Evolutionary conservation across 1,284 basidiomycete species (phyloP), one percentile per base, ranked within the genome.

Genomic region (Neolentinus lepideus): DNA sequence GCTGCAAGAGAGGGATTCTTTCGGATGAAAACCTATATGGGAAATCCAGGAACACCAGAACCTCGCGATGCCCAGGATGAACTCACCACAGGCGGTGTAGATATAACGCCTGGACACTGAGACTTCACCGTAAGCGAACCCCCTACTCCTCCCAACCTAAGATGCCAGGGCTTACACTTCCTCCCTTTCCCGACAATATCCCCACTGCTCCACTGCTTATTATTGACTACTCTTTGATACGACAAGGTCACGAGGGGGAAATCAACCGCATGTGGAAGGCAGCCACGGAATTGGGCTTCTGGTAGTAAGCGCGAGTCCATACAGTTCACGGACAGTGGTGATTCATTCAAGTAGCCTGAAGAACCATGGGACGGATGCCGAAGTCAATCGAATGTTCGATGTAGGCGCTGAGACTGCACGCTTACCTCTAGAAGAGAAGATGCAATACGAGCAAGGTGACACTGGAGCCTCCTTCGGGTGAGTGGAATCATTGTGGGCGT

Each of bases 361-460:
- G 64, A 84, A 85, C 63, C 81, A 87, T 61, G 81, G 75, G 2
- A 74, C 73, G n/a, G 76, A 79, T 25, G 64, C 75, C n/a, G 74
- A 79, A 57, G 80, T 76, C 3, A 68, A 75, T 52, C 67, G 64
- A 1, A 84, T 86, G 82, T 88, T 85, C 57, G 75, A 77, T 3
- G 74, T 85, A 66, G 83, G 81, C 4, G 71, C 71, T 4, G 77
- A 79, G 57, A 81, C 78, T 0, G 79, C 88, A 71, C 71, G 71
- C 1, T 69, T 88, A 0, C 81, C 85, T 0, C 56, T 81, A 22
- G 78, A 80, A 38, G 84, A 88, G 62, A 84, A 84, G 63, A 69
- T 85, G 72, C 75, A 76, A 55, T 87, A 73, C 59, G 84, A 85
- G 61, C 83, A 86, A 64, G 85, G 86, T 1, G 80, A 87, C 60